Conservation (phyloP, 2,329 filamentous ascomycete species). For the Cytospora schulzeri region DNA sequence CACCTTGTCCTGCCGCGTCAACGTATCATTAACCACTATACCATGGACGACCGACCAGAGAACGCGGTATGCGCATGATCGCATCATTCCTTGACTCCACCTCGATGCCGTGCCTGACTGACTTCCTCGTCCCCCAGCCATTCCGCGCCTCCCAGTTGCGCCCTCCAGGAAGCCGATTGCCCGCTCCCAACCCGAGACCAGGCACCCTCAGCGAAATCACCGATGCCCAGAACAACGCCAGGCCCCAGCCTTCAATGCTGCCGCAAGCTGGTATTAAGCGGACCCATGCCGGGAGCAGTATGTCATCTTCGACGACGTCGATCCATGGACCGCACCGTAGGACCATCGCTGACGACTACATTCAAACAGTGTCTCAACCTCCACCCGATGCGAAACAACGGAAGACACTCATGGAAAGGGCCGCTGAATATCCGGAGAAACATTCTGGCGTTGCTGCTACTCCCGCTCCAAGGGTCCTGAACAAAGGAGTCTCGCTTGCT, state of each 20-base stretch:
- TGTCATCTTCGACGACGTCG: constrained; percentile 25
- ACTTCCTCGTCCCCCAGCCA: constrained; percentile 17
- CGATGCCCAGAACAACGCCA: constrained; percentile 63
- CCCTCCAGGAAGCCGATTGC: constrained; percentile 29
- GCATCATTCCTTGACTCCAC: not conserved
- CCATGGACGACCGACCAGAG: constrained; percentile 40
- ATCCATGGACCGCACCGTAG: constrained; percentile 2
- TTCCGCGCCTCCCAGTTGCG: constrained; percentile 33
- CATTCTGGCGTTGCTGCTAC: constrained; percentile 33
- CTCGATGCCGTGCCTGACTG: constrained; percentile 1
- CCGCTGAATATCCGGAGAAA: constrained; percentile 51
- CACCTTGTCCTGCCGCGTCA: constrained; percentile 26
- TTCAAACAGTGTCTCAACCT: constrained; percentile 46
- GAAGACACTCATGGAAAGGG: constrained; percentile 58
- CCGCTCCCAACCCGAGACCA: constrained; percentile 29
- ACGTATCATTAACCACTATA: constrained; percentile 32
- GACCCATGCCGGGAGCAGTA: constrained; percentile 35
- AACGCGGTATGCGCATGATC: constrained; percentile 37
- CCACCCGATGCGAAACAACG: constrained; percentile 57
- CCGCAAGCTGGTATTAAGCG: constrained; percentile 53
- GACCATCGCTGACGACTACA: constrained; percentile 28
- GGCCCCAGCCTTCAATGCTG: constrained; percentile 47
- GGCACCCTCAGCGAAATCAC: constrained; percentile 54
- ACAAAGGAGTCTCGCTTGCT: constrained; percentile 49
- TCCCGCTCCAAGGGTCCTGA: constrained; percentile 43